These are phyloP conservation scores for Rhipidocladum racemiflorum DNA, from an alignment of 176 grass and related monocot species.

Conservation along the genomic window DNA sequence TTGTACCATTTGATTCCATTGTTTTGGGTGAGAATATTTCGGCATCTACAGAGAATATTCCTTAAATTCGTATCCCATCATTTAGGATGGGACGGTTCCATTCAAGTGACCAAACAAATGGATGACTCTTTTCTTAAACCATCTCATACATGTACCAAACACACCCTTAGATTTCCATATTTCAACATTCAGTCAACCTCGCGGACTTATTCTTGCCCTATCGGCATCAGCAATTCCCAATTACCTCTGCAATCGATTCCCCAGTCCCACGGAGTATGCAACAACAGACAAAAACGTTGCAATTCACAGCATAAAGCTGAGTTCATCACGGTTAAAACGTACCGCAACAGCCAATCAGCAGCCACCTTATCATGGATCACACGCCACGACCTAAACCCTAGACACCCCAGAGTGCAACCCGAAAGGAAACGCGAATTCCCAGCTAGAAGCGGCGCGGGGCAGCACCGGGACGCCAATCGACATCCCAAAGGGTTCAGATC, in stretches of 20 bases:
- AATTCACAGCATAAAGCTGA: background rate
- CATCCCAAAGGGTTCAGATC: background rate
- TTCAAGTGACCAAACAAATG: too few species aligned
- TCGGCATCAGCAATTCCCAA: background rate
- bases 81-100: too few species aligned
- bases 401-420: background rate
- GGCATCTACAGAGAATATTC: too few species aligned
- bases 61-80: too few species aligned
- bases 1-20: too few species aligned
- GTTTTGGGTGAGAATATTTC: too few species aligned
- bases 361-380: background rate
- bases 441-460: background rate
- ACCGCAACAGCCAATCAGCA: background rate
- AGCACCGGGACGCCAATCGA: conserved; percentile 4
- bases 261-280: background rate
- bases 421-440: background rate
- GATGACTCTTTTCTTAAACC: too few species aligned
- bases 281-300: background rate
- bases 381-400: background rate
- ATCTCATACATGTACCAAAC: too few species aligned
- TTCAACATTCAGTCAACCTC: too few species aligned
- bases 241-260: background rate
- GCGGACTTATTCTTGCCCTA: background rate
- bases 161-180: too few species aligned
- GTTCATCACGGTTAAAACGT: background rate